Evolutionary conservation across 129 eudicot genomes (phyloP), one percentile per base, ranked within the genome.

Genomic region (Chrysanthemum makinoi): DNA sequence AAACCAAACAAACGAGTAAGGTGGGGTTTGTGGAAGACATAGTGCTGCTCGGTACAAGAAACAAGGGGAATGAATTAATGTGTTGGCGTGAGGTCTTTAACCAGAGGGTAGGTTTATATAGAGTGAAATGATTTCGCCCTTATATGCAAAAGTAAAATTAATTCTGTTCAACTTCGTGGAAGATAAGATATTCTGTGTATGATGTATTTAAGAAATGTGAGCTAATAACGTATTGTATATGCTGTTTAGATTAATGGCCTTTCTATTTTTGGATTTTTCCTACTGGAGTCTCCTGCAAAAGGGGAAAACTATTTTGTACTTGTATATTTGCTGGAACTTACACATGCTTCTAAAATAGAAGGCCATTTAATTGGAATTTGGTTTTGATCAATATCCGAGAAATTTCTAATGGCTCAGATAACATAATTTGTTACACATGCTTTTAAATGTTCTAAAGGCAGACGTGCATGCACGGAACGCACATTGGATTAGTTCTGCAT

Each of bases 31-130:
- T 17, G 49, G 80, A 67, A n/a, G 73, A 58, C 74, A 75, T 66
- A 28, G 58, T 59, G 48, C 46, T 59, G 58, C 5, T 22, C 39
- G 16, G 54, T 84, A 81, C 83, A 79, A 83, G 87, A 30, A 47
- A 47, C 15, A 72, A 7, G 12, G 54, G 58, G 14, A 47, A 8
- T 11, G 53, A 15, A 10, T 4, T 9, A 24, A 49, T 39, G 47
- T 20, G 68, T 26, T 39, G 46, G 48, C 48, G 61, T 49, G 8
- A 10, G 43, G 51, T 48, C 30, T 12, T 11, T 61, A 18, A 22
- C 10, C 10, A 62, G 70, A 62, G 52, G 43, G 3, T 16, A 53
- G 62, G 51, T 72, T 72, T 62, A 62, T 72, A 61, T 61, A 48
- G 52, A 48, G 10, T 20, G 10, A 69, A 15, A 10, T 30, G 26